phyloP scores from a whole-genome alignment of 805 yeast genomes.

The Kazachstania bromeliacearum region DNA sequence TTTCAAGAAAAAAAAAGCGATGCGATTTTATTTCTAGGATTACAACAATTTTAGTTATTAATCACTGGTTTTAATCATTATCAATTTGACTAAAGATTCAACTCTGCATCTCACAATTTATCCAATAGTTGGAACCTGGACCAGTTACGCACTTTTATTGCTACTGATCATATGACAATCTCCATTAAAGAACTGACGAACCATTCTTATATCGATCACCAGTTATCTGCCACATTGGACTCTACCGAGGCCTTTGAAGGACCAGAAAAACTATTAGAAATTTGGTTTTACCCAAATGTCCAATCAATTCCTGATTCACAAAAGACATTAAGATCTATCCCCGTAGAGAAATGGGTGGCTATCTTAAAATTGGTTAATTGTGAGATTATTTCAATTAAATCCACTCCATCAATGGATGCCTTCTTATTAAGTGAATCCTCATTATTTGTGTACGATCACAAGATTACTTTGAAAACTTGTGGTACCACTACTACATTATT shows the following conservation, averaged over 20 bases:
- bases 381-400: slow-evolving; percentile 73
- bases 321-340: slow-evolving; percentile 54
- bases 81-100: too few species aligned
- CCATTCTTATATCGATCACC: slow-evolving; percentile 62
- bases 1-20: not conserved
- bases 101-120: too few species aligned
- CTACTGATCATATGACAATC: slow-evolving; percentile 23
- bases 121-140: too few species aligned
- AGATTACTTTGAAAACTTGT: slow-evolving; percentile 82
- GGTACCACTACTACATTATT: slow-evolving; percentile 89
- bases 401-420: slow-evolving; percentile 61
- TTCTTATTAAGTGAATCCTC: slow-evolving; percentile 84
- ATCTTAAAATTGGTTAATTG: slow-evolving; percentile 78
- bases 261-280: slow-evolving; percentile 85
- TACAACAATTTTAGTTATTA: not conserved
- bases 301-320: slow-evolving; percentile 22
- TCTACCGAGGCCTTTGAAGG: slow-evolving; percentile 94
- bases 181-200: slow-evolving; percentile 28
- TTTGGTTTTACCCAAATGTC: slow-evolving; percentile 65
- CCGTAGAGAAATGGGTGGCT: slow-evolving; percentile 57
- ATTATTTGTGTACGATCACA: slow-evolving; percentile 79
- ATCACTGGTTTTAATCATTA: too few species aligned
- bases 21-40: too few species aligned
- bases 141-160: too few species aligned
- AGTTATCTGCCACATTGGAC: slow-evolving; percentile 67